phyloP scores from a whole-genome alignment of 306 rosid genomes.

The Fagus crenata region DNA sequence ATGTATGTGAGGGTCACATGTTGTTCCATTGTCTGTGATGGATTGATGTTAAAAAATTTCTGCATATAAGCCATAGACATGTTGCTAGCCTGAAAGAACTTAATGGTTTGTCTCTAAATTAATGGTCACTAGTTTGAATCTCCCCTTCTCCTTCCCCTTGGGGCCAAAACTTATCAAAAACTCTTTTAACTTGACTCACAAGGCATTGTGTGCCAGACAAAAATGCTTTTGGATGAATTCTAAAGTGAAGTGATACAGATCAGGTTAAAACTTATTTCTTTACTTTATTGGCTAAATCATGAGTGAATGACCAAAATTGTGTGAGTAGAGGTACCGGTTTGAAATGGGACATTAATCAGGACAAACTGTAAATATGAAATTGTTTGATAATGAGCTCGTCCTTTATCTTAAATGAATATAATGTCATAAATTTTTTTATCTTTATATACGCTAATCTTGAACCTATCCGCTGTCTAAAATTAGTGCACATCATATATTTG shows the following conservation, averaged over 20 bases:
- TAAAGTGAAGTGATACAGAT: background rate
- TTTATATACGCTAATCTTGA: background rate
- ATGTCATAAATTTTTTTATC: background rate
- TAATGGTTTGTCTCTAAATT: background rate
- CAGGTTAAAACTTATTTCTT: background rate
- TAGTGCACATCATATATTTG: background rate
- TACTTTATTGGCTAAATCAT: background rate
- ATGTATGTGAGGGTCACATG: too few species aligned
- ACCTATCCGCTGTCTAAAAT: background rate
- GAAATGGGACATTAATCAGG: background rate
- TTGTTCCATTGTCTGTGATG: background rate
- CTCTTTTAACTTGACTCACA: background rate
- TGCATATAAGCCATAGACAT: background rate
- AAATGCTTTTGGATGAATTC: background rate
- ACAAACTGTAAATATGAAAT: background rate
- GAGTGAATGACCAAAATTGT: background rate
- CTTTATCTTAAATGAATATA: background rate
- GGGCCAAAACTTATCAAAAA: background rate
- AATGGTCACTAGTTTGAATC: too few species aligned
- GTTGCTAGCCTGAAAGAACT: slow-evolving; percentile 5
- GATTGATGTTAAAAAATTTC: background rate
- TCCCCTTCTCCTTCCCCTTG: too few species aligned
- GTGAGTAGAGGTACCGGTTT: background rate
- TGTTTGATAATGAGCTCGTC: background rate
- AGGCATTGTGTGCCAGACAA: too few species aligned